phyloP scores from a whole-genome alignment of 2,329 filamentous ascomycete species.

The Colletotrichum sp. region DNA sequence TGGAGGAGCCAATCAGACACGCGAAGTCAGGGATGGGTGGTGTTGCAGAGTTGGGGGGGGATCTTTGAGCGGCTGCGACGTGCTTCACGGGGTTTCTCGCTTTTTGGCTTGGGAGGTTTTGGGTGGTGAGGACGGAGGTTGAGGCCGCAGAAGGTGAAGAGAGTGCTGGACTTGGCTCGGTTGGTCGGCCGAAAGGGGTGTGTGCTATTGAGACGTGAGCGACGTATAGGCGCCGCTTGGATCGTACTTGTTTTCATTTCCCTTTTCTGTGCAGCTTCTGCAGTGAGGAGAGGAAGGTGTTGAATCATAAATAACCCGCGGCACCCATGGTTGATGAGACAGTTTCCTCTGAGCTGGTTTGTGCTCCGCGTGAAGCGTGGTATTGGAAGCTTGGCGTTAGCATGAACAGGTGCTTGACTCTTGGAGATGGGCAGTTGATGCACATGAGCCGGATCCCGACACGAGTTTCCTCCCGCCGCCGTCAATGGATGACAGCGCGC shows the following conservation, averaged over 20 bases:
- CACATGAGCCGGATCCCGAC: not conserved
- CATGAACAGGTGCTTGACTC: not conserved
- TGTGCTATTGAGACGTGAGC: not conserved
- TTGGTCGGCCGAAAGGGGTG: not conserved
- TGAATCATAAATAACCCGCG: not conserved
- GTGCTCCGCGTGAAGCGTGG: not conserved
- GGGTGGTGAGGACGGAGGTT: not conserved
- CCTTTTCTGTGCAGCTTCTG: not conserved
- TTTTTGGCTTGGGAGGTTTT: not conserved
- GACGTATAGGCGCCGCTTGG: not conserved
- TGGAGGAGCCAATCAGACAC: not conserved
- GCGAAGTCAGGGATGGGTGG: not conserved
- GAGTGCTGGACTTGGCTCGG: not conserved
- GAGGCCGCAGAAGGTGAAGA: not conserved
- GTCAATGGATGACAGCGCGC: not conserved
- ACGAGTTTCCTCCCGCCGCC: not conserved
- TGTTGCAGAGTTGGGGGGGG: constrained; percentile 2
- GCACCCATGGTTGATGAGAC: not conserved
- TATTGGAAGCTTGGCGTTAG: not conserved
- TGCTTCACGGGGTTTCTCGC: not conserved
- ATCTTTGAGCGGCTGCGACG: constrained; percentile 3
- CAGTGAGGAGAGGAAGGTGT: no score
- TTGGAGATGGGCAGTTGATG: not conserved
- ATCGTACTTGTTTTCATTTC: not conserved
- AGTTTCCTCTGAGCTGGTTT: not conserved